phyloP scores from a whole-genome alignment of 805 yeast species.

The Pichia cabralensis region DNA sequence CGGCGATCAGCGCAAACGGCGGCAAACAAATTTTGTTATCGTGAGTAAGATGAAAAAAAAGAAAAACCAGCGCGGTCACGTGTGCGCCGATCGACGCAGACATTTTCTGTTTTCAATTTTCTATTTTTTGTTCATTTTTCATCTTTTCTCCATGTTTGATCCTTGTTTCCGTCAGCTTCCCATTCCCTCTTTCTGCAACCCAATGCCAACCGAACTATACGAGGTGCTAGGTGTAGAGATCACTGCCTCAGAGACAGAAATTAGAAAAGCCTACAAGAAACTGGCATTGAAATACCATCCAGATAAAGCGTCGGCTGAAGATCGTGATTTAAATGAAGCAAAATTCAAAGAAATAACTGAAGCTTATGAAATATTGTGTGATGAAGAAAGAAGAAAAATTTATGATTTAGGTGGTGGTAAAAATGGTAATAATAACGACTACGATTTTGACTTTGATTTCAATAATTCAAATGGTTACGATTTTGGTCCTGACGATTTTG shows the following conservation, averaged over 20 bases:
- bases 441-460: conserved; percentile 16
- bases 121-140: background rate
- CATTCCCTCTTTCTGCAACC: background rate
- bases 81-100: no score
- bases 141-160: background rate
- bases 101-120: background rate
- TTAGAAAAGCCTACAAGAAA: conserved; percentile 75
- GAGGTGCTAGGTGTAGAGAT: conserved; percentile 13
- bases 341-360: conserved; percentile 75
- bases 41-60: no score
- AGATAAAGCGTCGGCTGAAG: conserved; percentile 51
- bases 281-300: conserved; percentile 83
- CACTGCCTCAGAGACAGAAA: conserved; percentile 50
- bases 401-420: conserved; percentile 36
- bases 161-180: background rate
- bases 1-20: no score
- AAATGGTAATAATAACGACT: conserved; percentile 19
- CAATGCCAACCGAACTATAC: conserved; percentile 8
- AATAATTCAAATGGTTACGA: conserved; percentile 29
- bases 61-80: no score
- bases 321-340: conserved; percentile 59
- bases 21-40: no score
- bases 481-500: conserved; percentile 59
- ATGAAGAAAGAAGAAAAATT: conserved; percentile 48
- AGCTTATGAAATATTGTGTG: conserved; percentile 77